Percentiles rank a stretch among this genome's conserved stretches.
phyloP scores from a whole-genome alignment of 805 yeast species.

The Metschnikowia koreensis region DNA sequence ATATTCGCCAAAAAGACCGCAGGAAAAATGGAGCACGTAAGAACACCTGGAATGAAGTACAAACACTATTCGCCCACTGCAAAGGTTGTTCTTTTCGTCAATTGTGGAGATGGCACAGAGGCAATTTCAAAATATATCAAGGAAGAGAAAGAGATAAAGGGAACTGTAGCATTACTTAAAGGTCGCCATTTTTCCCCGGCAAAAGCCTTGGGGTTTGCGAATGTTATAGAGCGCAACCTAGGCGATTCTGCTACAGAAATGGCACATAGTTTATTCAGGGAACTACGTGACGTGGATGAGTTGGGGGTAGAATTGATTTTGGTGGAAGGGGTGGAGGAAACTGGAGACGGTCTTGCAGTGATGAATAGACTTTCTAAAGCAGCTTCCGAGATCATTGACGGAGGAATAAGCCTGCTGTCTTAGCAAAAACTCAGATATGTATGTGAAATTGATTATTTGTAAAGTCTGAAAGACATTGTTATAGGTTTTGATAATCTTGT shows the following conservation, averaged over 20 bases:
- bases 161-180: constrained; percentile 53
- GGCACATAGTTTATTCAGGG: constrained; percentile 71
- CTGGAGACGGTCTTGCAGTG: constrained; percentile 84
- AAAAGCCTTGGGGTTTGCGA: constrained; percentile 16
- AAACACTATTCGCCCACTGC: constrained; percentile 93
- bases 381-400: constrained; percentile 48
- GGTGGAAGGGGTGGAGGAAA: constrained; percentile 78
- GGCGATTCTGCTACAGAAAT: constrained; percentile 57
- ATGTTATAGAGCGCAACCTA: constrained; percentile 32
- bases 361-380: constrained; percentile 91
- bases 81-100: constrained; percentile 63
- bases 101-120: constrained; percentile 43
- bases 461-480: no score
- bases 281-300: constrained; percentile 74
- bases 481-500: no score
- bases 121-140: constrained; percentile 31
- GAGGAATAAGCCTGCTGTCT: not conserved
- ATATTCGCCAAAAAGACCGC: constrained; percentile 65
- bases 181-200: constrained; percentile 34
- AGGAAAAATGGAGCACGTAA: constrained; percentile 62
- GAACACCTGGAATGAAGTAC: constrained; percentile 98
- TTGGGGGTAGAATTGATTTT: constrained; percentile 65
- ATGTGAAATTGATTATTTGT: no score
- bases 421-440: not conserved
- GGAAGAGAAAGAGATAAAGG: constrained; percentile 10